A percentile compares a stretch with the other conserved stretches of the same genome.
Evolutionary conservation across 345 rosid species (phyloP).

Genomic region (Clausena lansium): DNA sequence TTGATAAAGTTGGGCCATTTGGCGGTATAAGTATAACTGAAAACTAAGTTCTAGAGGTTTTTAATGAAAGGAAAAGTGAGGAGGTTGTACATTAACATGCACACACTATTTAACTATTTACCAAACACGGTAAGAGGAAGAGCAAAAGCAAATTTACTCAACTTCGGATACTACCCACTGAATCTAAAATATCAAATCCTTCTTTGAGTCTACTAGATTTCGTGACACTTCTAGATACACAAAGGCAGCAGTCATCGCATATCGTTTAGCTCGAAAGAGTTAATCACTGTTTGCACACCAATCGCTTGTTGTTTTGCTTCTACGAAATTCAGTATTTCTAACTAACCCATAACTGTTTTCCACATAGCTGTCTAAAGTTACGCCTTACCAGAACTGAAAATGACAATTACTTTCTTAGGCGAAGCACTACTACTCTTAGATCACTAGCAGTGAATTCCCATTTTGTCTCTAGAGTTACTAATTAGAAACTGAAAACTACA

Average conservation of each 20-base stretch:
- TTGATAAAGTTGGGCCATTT: too few species aligned
- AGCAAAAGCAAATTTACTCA: too few species aligned
- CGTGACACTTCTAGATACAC: neutral
- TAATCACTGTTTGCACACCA: slow-evolving; percentile 14
- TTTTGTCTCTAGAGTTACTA: slow-evolving; percentile 20
- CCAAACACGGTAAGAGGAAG: too few species aligned
- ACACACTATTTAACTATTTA: too few species aligned
- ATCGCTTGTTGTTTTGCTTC: slow-evolving; percentile 33
- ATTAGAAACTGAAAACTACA: too few species aligned
- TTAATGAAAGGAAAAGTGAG: too few species aligned
- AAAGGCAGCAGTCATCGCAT: too few species aligned
- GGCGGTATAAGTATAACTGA: too few species aligned
- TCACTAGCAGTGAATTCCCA: neutral
- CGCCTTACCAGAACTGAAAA: slow-evolving; percentile 4
- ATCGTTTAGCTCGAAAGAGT: neutral
- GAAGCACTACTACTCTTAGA: slow-evolving; percentile 17
- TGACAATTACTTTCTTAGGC: slow-evolving; percentile 32
- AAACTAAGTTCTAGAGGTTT: too few species aligned
- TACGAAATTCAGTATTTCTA: neutral
- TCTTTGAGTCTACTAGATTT: neutral
- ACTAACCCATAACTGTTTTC: neutral
- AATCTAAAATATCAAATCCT: too few species aligned
- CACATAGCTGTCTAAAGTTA: neutral
- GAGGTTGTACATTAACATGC: too few species aligned
- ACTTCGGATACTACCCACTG: too few species aligned